A percentile compares a stretch with the other conserved stretches of the same genome.
Evolutionary conservation across 2,329 filamentous ascomycete genomes (phyloP).

Genomic region (Lachnellula subtilissima): DNA sequence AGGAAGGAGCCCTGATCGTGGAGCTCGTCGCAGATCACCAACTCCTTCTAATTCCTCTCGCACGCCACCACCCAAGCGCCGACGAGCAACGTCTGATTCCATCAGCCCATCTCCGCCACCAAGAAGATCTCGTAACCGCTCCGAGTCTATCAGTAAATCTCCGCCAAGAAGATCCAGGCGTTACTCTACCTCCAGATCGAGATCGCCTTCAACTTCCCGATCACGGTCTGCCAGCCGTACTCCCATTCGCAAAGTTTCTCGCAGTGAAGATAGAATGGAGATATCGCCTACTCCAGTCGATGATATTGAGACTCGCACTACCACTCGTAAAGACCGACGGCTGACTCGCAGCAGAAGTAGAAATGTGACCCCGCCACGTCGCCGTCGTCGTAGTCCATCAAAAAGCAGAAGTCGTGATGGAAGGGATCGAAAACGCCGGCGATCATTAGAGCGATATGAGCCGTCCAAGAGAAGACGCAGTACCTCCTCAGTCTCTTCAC

Average conservation of each 20-base stretch:
- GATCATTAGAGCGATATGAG: constrained; percentile 33
- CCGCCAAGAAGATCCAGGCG: background rate
- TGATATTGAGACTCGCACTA: constrained; percentile 11
- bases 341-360: constrained; percentile 33
- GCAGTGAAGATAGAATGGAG: constrained; percentile 16
- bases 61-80: constrained; percentile 27
- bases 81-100: constrained; percentile 28
- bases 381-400: constrained; percentile 24
- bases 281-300: constrained; percentile 23
- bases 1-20: constrained; percentile 30
- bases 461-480: constrained; percentile 42
- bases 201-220: constrained; percentile 26
- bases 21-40: constrained; percentile 26
- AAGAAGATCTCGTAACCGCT: constrained; percentile 23
- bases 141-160: background rate
- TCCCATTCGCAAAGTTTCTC: constrained; percentile 16
- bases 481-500: constrained; percentile 45
- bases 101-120: constrained; percentile 28
- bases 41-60: constrained; percentile 20
- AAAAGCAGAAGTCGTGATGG: constrained; percentile 25
- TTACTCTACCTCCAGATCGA: constrained; percentile 28
- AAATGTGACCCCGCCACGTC: constrained; percentile 29
- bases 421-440: constrained; percentile 29
- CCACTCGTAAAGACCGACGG: constrained; percentile 27
- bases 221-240: constrained; percentile 23